Conservation (phyloP, 1,139 yeast genomes). For the Suhomyces maxii region DNA sequence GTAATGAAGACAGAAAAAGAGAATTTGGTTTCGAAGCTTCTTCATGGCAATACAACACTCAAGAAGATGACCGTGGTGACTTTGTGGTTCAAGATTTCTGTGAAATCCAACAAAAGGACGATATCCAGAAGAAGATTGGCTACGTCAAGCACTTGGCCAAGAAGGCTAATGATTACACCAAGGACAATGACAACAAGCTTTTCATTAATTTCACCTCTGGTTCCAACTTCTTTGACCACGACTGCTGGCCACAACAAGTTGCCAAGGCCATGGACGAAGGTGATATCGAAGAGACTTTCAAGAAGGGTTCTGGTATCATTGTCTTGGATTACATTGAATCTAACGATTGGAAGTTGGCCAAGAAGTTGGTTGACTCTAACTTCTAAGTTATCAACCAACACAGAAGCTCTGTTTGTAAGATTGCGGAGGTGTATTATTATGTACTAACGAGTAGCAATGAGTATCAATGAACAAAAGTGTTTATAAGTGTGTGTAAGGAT, state of each 20-base stretch:
- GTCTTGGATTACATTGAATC: constrained; percentile 70
- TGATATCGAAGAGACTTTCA: constrained; percentile 51
- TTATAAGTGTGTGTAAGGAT: too few relatives aligned
- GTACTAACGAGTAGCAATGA: not conserved
- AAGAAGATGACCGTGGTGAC: constrained; percentile 62
- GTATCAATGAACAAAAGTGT: not conserved
- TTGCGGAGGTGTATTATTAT: not conserved
- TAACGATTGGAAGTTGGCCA: constrained; percentile 60
- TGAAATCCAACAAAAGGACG: constrained; percentile 56
- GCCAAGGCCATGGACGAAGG: constrained; percentile 53
- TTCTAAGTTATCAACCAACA: constrained; percentile 27
- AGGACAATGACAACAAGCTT: constrained; percentile 51
- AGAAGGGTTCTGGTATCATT: constrained; percentile 57
- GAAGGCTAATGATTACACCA: constrained; percentile 52
- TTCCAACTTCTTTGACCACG: constrained; percentile 67
- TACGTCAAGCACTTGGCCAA: constrained; percentile 59
- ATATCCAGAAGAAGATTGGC: constrained; percentile 56
- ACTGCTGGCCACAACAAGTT: constrained; percentile 74
- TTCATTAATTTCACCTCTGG: constrained; percentile 76
- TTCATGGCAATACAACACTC: constrained; percentile 66
- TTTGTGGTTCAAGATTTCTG: constrained; percentile 76
- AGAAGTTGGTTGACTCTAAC: constrained; percentile 55
- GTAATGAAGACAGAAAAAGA: constrained; percentile 40
- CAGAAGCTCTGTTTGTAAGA: too few relatives aligned
- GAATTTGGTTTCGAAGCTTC: constrained; percentile 69